Base-by-base conservation (phyloP, 257 asterid genomes). In the Petunia axillaris region DNA sequence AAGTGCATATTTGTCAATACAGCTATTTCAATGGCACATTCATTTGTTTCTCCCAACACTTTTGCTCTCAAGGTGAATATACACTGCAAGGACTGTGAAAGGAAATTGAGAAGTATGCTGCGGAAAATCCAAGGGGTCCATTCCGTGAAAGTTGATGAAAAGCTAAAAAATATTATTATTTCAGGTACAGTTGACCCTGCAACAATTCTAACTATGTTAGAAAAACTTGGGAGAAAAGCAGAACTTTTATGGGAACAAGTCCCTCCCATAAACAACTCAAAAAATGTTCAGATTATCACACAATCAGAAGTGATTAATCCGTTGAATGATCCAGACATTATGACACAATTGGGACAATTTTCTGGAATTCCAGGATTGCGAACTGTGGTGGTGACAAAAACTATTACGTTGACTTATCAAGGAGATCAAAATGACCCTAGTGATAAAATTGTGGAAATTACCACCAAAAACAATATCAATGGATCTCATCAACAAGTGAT, bases 161-260 rank as follows among this genome's bases (percentile, higher is more conserved):
- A 82, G 9, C 46, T 66, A 58, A 82, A 82, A 63, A 59, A 68
- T 2, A 59, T 82, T 1, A 8, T 73, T 1, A 80, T 85, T 68
- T 57, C 73, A 5, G 88, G 80, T 11, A 82, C 82, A 9, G 76
- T 76, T 14, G 85, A 79, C 64, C 85, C 88, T 36, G 57, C 77
- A n/a, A 67, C 66, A 10, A 68, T 85, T 15, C 13, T 85, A 16
- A 82, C 77, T 36, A 15, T 79, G 16, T 76, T 85, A 0, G 84
- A 77, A 10, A 76, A 35, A 15, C 3, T 64, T 7, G 83, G 85
- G n/a, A 76, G 82, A 13, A 85, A 85, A 46, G 82, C 88, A 1
- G 84, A 79, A 78, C 37, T 84, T 38, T 50, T 85, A 39, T 76
- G 82, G 85, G 82, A 75, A 15, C 82, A 76, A 41, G 48, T 7